Evolutionary conservation across 345 rosid species (phyloP).

Genomic region (Euphorbia peplus): DNA sequence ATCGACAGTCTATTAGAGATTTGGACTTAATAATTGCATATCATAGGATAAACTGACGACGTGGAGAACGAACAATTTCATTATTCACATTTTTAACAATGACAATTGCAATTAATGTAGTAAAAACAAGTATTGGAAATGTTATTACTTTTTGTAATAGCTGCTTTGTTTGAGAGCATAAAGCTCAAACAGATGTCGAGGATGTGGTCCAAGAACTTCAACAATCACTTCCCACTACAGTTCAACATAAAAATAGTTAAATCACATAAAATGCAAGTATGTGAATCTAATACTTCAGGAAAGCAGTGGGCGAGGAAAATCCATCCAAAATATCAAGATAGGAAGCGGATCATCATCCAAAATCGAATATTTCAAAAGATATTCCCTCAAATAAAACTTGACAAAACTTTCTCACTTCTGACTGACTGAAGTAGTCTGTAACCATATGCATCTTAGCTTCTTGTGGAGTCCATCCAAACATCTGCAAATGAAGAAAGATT

Average conservation of each 20-base stretch:
- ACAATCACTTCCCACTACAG: conserved; percentile 76
- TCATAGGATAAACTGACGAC: neutral
- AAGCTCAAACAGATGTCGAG: conserved; percentile 93
- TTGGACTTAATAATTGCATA: neutral
- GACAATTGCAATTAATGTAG: neutral
- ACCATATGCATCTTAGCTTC: conserved; percentile 96
- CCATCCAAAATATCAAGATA: neutral
- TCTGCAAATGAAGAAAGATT: conserved; percentile 43
- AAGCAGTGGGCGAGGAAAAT: neutral
- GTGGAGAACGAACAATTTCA: conserved; percentile 1
- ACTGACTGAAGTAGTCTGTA: conserved; percentile 73
- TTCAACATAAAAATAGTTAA: conserved; percentile 20
- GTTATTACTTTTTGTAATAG: conserved; percentile 62
- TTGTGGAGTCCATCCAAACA: conserved; percentile 89
- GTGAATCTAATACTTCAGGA: neutral
- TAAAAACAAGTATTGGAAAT: neutral
- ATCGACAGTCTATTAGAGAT: neutral
- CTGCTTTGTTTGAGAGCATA: conserved; percentile 86
- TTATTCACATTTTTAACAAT: neutral
- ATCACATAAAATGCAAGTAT: conserved; percentile 12
- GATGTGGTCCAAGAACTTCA: conserved; percentile 87
- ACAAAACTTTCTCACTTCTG: conserved; percentile 61
- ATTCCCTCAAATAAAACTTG: neutral
- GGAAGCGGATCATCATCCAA: conserved; percentile 12
- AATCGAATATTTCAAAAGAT: neutral